Conservation (phyloP, 2,329 filamentous ascomycete genomes). For the Aspergillus pseudoviridinutans region DNA sequence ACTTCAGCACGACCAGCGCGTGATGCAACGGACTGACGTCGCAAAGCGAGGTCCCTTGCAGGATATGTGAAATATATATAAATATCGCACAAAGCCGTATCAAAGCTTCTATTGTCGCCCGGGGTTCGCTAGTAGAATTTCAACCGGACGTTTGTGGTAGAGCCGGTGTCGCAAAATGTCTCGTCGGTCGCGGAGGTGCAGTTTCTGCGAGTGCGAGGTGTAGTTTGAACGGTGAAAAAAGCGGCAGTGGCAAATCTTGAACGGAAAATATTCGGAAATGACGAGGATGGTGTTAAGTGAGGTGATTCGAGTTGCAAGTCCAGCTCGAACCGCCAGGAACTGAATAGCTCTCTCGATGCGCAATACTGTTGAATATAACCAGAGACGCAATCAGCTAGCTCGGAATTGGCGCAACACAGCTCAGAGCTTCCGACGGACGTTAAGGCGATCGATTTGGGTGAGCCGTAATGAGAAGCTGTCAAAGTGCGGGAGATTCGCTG, state of each 20-base stretch:
- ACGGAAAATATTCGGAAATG: neutral
- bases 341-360: neutral
- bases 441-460: constrained; percentile 18
- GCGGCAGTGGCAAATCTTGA: constrained; percentile 1
- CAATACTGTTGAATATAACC: neutral
- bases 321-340: neutral
- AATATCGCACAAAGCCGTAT: neutral
- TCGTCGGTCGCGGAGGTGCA: constrained; percentile 5
- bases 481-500: constrained; percentile 33
- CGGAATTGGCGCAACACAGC: constrained; percentile 1
- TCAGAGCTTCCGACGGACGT: constrained; percentile 1
- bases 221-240: neutral
- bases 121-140: neutral
- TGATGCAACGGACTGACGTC: neutral
- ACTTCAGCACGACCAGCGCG: constrained; percentile 2
- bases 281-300: neutral
- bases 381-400: constrained; percentile 3
- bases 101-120: neutral
- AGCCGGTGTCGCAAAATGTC: neutral
- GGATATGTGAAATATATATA: neutral
- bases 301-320: neutral
- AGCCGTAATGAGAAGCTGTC: constrained; percentile 28
- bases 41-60: neutral
- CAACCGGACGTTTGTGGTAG: neutral
- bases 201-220: constrained; percentile 1